A percentile compares a stretch with the other conserved stretches of the same genome.
Evolutionary conservation across 352 stramenopile genomes (phyloP).

Genomic region (Globisporangium middletonii): DNA sequence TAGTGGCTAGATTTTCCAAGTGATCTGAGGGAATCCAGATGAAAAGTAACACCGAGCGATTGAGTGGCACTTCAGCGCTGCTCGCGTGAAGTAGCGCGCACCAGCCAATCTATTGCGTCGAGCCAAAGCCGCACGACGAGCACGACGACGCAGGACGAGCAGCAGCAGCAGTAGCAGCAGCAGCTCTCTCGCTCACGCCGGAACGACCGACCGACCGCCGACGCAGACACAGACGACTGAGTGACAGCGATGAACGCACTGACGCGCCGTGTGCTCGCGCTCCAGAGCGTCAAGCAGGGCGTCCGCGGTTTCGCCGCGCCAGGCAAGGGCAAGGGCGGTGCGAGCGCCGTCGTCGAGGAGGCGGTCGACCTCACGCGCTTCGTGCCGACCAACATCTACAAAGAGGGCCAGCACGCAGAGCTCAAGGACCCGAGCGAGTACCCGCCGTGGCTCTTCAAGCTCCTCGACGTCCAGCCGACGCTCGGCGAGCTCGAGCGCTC

Average conservation of each 20-base stretch:
- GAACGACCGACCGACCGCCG: neutral
- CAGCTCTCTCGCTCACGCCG: neutral
- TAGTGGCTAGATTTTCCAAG: too few species aligned
- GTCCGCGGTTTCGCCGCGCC: constrained; percentile 54
- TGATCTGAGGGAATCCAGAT: neutral
- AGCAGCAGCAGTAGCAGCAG: neutral
- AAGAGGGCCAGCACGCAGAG: constrained; percentile 76
- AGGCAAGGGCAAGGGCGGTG: constrained; percentile 54
- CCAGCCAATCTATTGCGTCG: neutral
- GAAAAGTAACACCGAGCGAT: neutral
- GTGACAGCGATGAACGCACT: constrained; percentile 28
- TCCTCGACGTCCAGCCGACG: constrained; percentile 67
- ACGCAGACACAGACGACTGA: constrained; percentile 1
- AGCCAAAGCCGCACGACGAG: constrained; percentile 7
- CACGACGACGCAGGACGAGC: constrained; percentile 4
- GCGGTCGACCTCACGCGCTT: constrained; percentile 69
- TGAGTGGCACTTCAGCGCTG: neutral
- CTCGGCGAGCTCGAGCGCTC: constrained; percentile 72
- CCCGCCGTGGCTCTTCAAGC: constrained; percentile 77
- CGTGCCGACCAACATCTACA: constrained; percentile 82
- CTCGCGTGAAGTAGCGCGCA: constrained; percentile 5
- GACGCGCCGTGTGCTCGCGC: constrained; percentile 28
- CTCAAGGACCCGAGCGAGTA: constrained; percentile 80
- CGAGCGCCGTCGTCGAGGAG: constrained; percentile 50
- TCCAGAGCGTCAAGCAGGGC: constrained; percentile 23